These are phyloP conservation scores for Heliamphora ciliata DNA, from an alignment of 179 eudicot genomes.

Conservation along the genomic window DNA sequence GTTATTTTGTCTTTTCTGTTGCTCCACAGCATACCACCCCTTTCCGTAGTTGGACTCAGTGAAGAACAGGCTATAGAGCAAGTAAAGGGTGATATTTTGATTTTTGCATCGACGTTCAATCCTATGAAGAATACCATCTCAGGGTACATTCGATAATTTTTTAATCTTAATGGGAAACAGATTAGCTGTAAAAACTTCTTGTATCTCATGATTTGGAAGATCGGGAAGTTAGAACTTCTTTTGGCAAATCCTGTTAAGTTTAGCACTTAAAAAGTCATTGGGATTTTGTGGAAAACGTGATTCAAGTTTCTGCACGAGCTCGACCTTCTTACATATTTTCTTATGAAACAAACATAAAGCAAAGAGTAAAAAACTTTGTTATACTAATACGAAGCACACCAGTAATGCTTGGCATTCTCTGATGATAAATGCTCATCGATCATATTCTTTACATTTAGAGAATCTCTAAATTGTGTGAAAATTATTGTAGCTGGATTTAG, in stretches of 20 bases:
- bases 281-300: not conserved
- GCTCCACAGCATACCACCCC: constrained; percentile 83
- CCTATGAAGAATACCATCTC: constrained; percentile 95
- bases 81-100: constrained; percentile 69
- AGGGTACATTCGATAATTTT: constrained; percentile 34
- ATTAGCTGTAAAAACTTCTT: not conserved
- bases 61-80: constrained; percentile 92
- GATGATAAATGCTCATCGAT: not conserved
- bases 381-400: not conserved
- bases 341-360: not conserved
- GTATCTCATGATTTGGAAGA: not conserved
- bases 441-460: not conserved
- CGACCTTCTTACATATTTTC: not conserved
- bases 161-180: constrained; percentile 1
- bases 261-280: not conserved
- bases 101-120: constrained; percentile 83
- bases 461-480: not conserved
- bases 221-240: not conserved
- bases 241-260: not conserved
- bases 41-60: constrained; percentile 88
- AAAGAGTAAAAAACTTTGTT: not conserved
- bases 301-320: not conserved
- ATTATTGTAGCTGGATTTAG: not conserved
- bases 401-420: not conserved
- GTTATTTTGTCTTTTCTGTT: constrained; percentile 14